Evolutionary conservation across 352 stramenopile genomes (phyloP).

Genomic region (Pelagophyceae sp.): DNA sequence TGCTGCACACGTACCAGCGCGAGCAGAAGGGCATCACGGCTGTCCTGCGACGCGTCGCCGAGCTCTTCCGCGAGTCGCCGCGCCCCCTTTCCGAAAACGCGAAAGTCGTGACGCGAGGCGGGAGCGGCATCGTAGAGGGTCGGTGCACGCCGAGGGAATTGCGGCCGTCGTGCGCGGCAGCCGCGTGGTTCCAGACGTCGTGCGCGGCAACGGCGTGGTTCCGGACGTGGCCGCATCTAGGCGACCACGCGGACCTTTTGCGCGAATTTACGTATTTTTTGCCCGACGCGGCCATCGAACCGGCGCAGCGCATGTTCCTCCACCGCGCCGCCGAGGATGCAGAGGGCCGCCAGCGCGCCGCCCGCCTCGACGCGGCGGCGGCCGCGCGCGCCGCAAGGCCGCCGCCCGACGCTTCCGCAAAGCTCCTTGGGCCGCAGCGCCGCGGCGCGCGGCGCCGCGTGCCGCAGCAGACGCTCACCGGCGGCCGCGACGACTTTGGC

Average conservation of each 20-base stretch:
- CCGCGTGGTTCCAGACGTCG: no score
- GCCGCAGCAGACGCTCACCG: not conserved
- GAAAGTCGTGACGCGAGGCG: no score
- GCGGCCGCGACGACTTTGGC: not conserved
- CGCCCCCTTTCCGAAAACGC: no score
- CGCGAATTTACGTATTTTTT: conserved; percentile 99
- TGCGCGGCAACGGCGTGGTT: no score
- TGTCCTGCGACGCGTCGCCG: conserved; percentile 78
- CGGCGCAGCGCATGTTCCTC: conserved; percentile 77
- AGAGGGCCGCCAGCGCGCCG: conserved; percentile 57
- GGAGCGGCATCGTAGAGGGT: no score
- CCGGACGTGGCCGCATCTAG: no score
- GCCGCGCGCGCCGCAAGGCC: no score
- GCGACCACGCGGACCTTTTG: conserved; percentile 97
- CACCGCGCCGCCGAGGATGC: conserved; percentile 86
- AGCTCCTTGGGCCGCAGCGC: not conserved
- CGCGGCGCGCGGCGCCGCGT: no score
- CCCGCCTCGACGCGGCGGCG: conserved; percentile 47
- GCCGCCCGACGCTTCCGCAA: no score
- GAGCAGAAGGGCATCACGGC: conserved; percentile 98
- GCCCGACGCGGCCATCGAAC: conserved; percentile 93
- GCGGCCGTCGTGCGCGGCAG: no score
- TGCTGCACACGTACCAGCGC: conserved; percentile 99
- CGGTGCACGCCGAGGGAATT: no score
- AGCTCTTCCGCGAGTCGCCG: conserved; percentile 95